Conservation (phyloP, 148 eudicot species). For the Vaccinium vitisidaea region DNA sequence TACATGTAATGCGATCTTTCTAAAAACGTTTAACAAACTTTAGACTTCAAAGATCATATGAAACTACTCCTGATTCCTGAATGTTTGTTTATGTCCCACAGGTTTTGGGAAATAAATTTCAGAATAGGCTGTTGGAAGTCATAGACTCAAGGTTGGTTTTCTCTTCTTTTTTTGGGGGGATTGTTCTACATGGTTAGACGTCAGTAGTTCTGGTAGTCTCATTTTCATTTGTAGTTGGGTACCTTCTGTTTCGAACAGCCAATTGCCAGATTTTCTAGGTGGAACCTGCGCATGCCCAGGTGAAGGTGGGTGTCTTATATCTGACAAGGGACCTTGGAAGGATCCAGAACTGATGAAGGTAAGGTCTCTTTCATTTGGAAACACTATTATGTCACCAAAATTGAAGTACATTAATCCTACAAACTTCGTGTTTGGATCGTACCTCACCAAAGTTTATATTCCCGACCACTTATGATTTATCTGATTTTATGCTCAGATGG, state of each 20-base stretch:
- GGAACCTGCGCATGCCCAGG: conserved; percentile 76
- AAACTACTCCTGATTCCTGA: not conserved
- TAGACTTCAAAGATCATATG: conserved; percentile 8
- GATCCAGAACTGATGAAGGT: conserved; percentile 92
- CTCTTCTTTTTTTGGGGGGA: conserved; percentile 8
- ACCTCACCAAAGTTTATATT: not conserved
- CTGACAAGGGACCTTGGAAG: conserved; percentile 95
- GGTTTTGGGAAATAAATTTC: conserved; percentile 86
- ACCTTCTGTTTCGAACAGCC: conserved; percentile 45
- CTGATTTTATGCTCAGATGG: conserved; percentile 51
- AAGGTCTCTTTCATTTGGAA: conserved; percentile 17
- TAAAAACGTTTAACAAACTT: not conserved
- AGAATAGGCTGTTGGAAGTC: conserved; percentile 62
- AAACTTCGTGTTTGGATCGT: conserved; percentile 12
- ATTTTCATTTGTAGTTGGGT: conserved; percentile 17
- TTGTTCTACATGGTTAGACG: conserved; percentile 1
- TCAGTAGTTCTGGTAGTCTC: conserved; percentile 1
- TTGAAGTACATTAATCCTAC: not conserved
- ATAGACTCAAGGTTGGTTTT: conserved; percentile 64
- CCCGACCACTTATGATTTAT: not conserved
- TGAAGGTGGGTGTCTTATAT: conserved; percentile 84
- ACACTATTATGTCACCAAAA: not conserved
- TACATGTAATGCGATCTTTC: conserved; percentile 53
- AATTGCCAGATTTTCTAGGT: conserved; percentile 92
- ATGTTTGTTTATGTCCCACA: conserved; percentile 29